These are phyloP conservation scores for Sporothrix phasma DNA, from an alignment of 2,329 filamentous ascomycete species.

Conservation along the genomic window DNA sequence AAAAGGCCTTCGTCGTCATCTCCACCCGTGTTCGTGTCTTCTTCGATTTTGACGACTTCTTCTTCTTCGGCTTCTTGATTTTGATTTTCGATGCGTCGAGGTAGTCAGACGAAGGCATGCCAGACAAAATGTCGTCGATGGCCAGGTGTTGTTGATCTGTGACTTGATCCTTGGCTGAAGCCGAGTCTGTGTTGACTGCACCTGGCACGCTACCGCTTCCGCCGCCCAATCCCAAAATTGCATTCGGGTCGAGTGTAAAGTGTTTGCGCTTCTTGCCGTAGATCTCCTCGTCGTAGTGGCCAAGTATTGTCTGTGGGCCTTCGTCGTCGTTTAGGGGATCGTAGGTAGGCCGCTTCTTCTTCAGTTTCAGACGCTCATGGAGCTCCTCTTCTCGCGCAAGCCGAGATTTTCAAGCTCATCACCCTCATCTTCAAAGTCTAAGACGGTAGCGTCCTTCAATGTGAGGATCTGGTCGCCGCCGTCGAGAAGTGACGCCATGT, in stretches of 20 bases:
- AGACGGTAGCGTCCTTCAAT: slow-evolving; percentile 83
- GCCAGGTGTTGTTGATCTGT: slow-evolving; percentile 60
- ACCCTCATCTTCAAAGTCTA: slow-evolving; percentile 73
- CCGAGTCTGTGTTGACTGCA: neutral
- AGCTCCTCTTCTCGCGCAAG: slow-evolving; percentile 62
- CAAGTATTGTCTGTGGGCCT: slow-evolving; percentile 58
- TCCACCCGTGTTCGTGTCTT: slow-evolving; percentile 61
- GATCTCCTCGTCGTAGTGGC: slow-evolving; percentile 94
- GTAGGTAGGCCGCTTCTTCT: slow-evolving; percentile 84
- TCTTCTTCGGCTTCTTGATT: slow-evolving; percentile 88
- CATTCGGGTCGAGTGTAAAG: slow-evolving; percentile 76
- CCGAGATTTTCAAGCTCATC: slow-evolving; percentile 79
- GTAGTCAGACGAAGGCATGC: slow-evolving; percentile 73
- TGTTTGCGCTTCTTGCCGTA: slow-evolving; percentile 78
- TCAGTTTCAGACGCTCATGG: slow-evolving; percentile 67
- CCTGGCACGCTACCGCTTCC: slow-evolving; percentile 31
- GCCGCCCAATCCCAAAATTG: slow-evolving; percentile 55
- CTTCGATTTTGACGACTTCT: slow-evolving; percentile 58
- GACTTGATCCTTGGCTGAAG: neutral
- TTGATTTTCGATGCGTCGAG: slow-evolving; percentile 79
- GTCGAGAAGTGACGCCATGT: slow-evolving; percentile 69
- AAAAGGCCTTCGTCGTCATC: slow-evolving; percentile 52
- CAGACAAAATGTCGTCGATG: slow-evolving; percentile 57
- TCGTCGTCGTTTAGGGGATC: slow-evolving; percentile 61
- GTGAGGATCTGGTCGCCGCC: slow-evolving; percentile 83